Conservation (phyloP, 768 basidiomycete species). For the Trametes sanguinea region DNA sequence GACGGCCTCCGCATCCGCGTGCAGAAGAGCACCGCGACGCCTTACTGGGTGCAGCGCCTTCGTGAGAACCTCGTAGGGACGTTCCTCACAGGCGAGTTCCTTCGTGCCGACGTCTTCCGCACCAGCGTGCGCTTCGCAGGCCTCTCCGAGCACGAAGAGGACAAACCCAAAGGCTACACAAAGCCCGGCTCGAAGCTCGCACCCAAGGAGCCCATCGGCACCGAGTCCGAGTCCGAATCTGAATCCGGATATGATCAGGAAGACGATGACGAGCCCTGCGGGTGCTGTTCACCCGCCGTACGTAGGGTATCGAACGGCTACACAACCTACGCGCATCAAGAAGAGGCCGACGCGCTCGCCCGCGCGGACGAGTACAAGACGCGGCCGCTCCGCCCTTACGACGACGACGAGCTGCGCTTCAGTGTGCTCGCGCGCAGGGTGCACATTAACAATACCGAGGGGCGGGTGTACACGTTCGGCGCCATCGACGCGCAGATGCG, state of each 20-base stretch:
- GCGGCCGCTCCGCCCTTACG: constrained; percentile 4
- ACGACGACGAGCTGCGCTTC: constrained; percentile 38
- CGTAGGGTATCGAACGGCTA: background rate
- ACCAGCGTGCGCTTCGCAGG: constrained; percentile 37
- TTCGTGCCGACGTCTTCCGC: constrained; percentile 42
- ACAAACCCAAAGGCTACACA: constrained; percentile 15
- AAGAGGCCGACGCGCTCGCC: constrained; percentile 1
- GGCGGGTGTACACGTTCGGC: constrained; percentile 44
- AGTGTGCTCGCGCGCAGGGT: constrained; percentile 35
- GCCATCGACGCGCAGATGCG: constrained; percentile 41
- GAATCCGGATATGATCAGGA: background rate
- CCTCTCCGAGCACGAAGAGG: constrained; percentile 18
- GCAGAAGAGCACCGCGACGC: constrained; percentile 37
- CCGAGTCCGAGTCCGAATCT: too few species aligned
- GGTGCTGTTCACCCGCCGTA: background rate
- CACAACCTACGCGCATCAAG: constrained; percentile 1
- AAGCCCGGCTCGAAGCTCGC: constrained; percentile 5
- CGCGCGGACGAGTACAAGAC: constrained; percentile 7
- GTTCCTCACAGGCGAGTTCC: constrained; percentile 42
- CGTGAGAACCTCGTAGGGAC: constrained; percentile 42
- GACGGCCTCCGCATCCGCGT: constrained; percentile 41
- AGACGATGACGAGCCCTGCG: background rate
- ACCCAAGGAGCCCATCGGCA: background rate
- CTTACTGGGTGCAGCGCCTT: constrained; percentile 40
- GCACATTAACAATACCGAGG: constrained; percentile 39